A percentile compares a stretch with the other conserved stretches of the same genome.
Conservation (phyloP, 805 yeast genomes). For the Wickerhamomyces queroliae region DNA sequence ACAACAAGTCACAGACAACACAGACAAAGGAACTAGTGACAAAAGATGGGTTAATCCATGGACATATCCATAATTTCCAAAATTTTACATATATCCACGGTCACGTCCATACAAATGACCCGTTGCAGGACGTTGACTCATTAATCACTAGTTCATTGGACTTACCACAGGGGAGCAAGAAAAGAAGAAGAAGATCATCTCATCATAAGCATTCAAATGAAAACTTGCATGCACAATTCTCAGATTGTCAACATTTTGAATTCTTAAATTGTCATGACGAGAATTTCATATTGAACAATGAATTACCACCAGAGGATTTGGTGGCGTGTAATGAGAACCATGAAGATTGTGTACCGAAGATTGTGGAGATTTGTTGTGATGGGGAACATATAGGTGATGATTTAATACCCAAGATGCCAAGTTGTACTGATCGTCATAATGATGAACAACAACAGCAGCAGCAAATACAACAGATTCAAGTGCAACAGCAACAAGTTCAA, state of each 20-base stretch:
- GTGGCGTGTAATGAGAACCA: slow-evolving; percentile 14
- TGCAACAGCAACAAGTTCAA: not conserved
- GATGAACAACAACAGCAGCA: not conserved
- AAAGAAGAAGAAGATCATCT: slow-evolving; percentile 4
- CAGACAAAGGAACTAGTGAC: not conserved
- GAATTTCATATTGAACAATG: slow-evolving; percentile 6
- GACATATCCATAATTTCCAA: slow-evolving; percentile 58
- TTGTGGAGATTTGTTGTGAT: slow-evolving; percentile 37
- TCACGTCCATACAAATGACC: slow-evolving; percentile 45
- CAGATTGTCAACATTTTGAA: slow-evolving; percentile 36
- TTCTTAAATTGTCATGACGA: slow-evolving; percentile 31
- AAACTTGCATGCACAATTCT: slow-evolving; percentile 12
- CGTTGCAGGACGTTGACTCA: not conserved
- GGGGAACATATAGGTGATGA: slow-evolving; percentile 16
- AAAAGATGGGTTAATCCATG: slow-evolving; percentile 54
- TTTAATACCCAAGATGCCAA: slow-evolving; percentile 8
- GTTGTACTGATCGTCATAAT: slow-evolving; percentile 5
- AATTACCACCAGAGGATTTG: slow-evolving; percentile 10
- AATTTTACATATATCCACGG: slow-evolving; percentile 63
- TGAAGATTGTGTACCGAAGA: slow-evolving; percentile 30
- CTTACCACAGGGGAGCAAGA: not conserved
- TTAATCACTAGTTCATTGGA: not conserved
- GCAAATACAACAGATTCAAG: not conserved
- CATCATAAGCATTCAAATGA: slow-evolving; percentile 18
- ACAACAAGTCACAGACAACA: not conserved